Evolutionary conservation across 2,329 filamentous ascomycete species (phyloP), one percentile per base, ranked within the genome.

Genomic region (Phaeosphaeriaceae sp.): DNA sequence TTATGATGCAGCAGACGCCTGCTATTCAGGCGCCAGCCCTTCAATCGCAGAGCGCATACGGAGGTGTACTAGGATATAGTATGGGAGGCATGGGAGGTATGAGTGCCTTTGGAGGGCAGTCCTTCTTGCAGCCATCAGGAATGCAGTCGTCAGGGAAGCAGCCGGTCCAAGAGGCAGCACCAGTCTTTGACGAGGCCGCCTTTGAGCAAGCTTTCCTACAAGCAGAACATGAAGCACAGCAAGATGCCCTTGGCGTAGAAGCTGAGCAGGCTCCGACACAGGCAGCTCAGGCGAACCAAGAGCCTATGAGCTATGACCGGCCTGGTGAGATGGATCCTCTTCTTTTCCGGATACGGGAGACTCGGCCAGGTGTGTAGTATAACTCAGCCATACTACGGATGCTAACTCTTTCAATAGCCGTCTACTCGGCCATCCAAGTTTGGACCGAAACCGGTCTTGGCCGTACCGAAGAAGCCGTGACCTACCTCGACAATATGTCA

Each of bases 121-220:
- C 60, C 11, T 70, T 66, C 40, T 68, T 68, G 51, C 65, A 65
- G 21, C 23, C 50, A 6, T 45, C 54, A 9, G 52, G 44, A 56
- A 60, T 34, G 50, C 46, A 29, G 52, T 58, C 15, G 39, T 61
- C 28, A 59, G 69, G 70, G 32, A 66, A 74, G 52, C 65, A 74
- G 56, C 58, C 54, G 38, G 62, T 61, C 13, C 57, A 70, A 44
- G 71, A 75, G 30, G 58, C 67, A 40, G 62, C 70, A 1, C 75
- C 77, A 15, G 61, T 69, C 8, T 82, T 81, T 48, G 80, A 84
- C 46, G 80, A 83, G 32, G 81, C 77, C 16, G 82, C 81, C 13
- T 84, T 85, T 54, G 81, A 79, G 41, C 66, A 74, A 39, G 81
- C 82, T 2, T 85, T 84, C 58, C 79, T 80, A 34, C 72, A 76